Percentiles rank a stretch among this genome's conserved stretches.
Conservation (phyloP, 306 rosid species). For the Citrullus amarus region DNA sequence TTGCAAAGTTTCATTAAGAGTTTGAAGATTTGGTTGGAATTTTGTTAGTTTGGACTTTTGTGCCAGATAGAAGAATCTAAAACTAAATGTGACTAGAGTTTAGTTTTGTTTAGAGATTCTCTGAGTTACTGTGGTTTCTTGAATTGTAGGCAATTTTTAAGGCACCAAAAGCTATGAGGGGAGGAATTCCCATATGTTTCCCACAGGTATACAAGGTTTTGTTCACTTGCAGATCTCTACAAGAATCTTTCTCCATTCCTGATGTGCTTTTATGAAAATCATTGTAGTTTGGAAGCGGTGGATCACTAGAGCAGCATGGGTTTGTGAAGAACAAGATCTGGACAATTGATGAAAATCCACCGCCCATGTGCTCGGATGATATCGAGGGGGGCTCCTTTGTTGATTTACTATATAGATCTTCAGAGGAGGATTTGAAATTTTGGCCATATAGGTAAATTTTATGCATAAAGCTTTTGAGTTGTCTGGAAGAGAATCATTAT, state of each 20-base stretch:
- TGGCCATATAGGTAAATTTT: slow-evolving; percentile 58
- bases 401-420: slow-evolving; percentile 64
- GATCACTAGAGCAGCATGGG: slow-evolving; percentile 75
- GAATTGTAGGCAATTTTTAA: slow-evolving; percentile 47
- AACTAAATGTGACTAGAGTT: background rate
- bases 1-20: background rate
- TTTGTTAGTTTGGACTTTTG: background rate
- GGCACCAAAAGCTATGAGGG: slow-evolving; percentile 69
- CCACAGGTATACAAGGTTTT: slow-evolving; percentile 53
- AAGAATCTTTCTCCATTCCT: background rate
- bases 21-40: background rate
- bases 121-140: background rate
- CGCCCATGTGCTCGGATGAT: slow-evolving; percentile 39
- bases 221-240: background rate
- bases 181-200: slow-evolving; percentile 87
- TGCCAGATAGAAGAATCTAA: background rate
- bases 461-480: background rate
- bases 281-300: slow-evolving; percentile 74
- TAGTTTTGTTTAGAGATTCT: background rate
- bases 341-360: slow-evolving; percentile 64
- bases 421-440: slow-evolving; percentile 65
- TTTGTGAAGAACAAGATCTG: slow-evolving; percentile 88
- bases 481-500: background rate
- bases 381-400: slow-evolving; percentile 45
- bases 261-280: slow-evolving; percentile 5